Evolutionary conservation across 345 rosid genomes (phyloP).

Genomic region (Raphanus sativus): DNA sequence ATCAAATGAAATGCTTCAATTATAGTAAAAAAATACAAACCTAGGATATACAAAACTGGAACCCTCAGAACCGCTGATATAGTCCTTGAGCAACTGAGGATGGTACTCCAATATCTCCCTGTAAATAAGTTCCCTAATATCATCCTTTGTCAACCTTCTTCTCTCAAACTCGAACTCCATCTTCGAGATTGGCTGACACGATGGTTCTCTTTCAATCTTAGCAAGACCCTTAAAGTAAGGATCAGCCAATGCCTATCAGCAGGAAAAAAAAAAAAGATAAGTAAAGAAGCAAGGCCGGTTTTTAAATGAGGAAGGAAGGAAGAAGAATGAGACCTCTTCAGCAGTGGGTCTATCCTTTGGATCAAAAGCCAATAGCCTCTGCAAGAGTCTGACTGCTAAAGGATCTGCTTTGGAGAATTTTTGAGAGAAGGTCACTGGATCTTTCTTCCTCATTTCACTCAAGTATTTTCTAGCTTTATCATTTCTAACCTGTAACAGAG

Average conservation of each 20-base stretch:
- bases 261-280: conserved; percentile 2
- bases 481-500: conserved; percentile 72
- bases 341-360: conserved; percentile 94
- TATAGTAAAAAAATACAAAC: conserved; percentile 37
- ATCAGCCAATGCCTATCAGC: conserved; percentile 73
- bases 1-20: not conserved
- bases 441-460: conserved; percentile 76
- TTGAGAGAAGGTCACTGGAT: conserved; percentile 60
- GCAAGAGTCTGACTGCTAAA: conserved; percentile 66
- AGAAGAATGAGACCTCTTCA: conserved; percentile 55
- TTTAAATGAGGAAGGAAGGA: conserved; percentile 12
- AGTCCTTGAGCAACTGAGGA: conserved; percentile 91
- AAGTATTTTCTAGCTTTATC: conserved; percentile 93
- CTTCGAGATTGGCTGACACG: conserved; percentile 79
- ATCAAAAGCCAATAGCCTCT: conserved; percentile 89
- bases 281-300: not conserved
- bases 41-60: conserved; percentile 91
- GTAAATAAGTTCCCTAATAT: conserved; percentile 76
- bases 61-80: conserved; percentile 76
- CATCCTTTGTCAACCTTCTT: conserved; percentile 84
- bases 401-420: conserved; percentile 93
- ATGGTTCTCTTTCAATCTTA: conserved; percentile 89
- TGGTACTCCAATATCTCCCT: conserved; percentile 92
- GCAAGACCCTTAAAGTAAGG: conserved; percentile 95
- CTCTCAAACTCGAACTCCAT: conserved; percentile 97